phyloP scores from a whole-genome alignment of 1,139 yeast genomes.

The Debaryomyces sp. region DNA sequence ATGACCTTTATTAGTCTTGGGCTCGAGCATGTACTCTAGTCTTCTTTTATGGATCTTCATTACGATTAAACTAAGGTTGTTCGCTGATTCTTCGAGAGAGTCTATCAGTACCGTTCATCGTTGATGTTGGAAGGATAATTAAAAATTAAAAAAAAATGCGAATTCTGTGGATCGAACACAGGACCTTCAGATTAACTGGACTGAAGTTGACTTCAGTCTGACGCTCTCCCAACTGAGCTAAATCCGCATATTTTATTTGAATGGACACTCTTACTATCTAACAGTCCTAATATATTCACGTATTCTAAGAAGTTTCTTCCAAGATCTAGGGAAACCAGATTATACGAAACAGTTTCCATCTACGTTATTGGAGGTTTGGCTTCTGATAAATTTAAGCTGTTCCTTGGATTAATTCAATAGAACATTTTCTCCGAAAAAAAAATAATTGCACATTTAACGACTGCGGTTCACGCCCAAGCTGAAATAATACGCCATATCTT shows the following conservation, averaged over 20 bases:
- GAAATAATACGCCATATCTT: not conserved
- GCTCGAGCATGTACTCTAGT: no score
- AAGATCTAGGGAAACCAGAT: not conserved
- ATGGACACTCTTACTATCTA: not conserved
- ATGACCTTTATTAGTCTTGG: no score
- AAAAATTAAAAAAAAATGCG: constrained; percentile 40
- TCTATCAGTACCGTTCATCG: not conserved
- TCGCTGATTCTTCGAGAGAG: no score
- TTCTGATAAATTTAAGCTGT: no score
- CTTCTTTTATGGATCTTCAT: no score
- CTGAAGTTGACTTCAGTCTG: constrained; percentile 67
- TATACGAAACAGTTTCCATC: no score
- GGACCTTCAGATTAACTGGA: constrained; percentile 65
- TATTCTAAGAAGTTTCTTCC: not conserved
- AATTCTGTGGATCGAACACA: constrained; percentile 60
- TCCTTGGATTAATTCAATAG: not conserved
- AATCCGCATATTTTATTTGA: constrained; percentile 45
- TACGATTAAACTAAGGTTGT: no score
- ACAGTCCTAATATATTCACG: not conserved
- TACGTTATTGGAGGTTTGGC: no score
- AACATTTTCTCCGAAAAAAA: not conserved
- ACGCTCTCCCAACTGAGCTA: constrained; percentile 92
- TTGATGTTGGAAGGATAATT: not conserved
- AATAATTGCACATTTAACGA: not conserved
- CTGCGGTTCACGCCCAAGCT: not conserved